Base-by-base conservation (phyloP, 768 basidiomycete genomes). In the Mycena galericulata region DNA sequence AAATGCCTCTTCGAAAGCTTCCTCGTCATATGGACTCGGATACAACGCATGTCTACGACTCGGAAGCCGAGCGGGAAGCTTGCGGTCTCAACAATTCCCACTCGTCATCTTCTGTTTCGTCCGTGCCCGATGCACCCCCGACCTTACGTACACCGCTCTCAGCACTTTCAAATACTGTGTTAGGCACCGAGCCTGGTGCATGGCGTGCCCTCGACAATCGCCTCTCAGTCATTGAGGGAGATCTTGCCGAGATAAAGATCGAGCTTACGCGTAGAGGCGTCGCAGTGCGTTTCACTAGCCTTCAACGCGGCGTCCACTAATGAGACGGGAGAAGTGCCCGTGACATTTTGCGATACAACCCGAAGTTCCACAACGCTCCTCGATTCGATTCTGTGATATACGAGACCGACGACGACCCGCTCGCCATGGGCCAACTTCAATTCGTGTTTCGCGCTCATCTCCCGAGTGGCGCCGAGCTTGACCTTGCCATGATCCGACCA, bases 341-440 rank as follows among this genome's bases (percentile, higher is more conserved):
- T 20, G 60, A 62, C n/a, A 62, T 62, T 26, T 36, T 62, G 20
- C 34, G 49, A 7, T 51, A 49, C 49, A 62, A 62, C 38, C 50
- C 60, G 4, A 7, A 12, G 1, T 62, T 51, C 30, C 60, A 62
- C 24, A 24, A 22, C 11, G 6, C 4, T 3, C 60, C 60, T 9
- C 49, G 49, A 4, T 62, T 26, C 36, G 40, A 50, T 40, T 62
- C 46, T 22, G 26, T 61, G 1, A 47, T 61, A 1, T 61, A 50
- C 59, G 20, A n/a, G 15, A 18, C 59, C 14, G 24, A 47, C 14
- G 49, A 40, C n/a, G 46, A 61, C 32, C 32, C 24, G 15, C 17
- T 61, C 6, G 59, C 47, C 1, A 46, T 49, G 47, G 59, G 59
- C 46, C 59, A 38, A 26, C 43, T 61, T 22, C 22, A 49, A 0